Evolutionary conservation across 192 early-diverging fungal species (phyloP).

Genomic region (Geranomyces variabilis): DNA sequence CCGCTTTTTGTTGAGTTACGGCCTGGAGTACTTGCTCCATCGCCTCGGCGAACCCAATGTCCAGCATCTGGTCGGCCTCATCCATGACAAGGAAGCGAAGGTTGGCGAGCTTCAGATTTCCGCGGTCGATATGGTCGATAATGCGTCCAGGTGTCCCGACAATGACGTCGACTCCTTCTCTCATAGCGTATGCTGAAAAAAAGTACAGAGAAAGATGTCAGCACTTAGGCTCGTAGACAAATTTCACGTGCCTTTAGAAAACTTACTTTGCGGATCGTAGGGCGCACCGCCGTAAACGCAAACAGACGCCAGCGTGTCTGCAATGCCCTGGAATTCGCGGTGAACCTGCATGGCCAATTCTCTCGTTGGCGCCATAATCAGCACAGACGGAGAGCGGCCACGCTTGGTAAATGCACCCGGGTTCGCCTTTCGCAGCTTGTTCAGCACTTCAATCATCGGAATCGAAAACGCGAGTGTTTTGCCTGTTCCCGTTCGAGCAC

Average conservation of each 20-base stretch:
- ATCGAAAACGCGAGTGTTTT: conserved; percentile 95
- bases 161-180: conserved; percentile 77
- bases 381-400: conserved; percentile 73
- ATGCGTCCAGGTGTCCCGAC: conserved; percentile 96
- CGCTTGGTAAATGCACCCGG: conserved; percentile 50
- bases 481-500: conserved; percentile 96
- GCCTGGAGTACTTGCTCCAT: conserved; percentile 78
- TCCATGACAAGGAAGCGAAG: conserved; percentile 62
- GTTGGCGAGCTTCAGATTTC: conserved; percentile 70
- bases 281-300: conserved; percentile 91
- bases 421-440: conserved; percentile 53
- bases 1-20: conserved; percentile 77
- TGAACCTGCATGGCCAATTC: conserved; percentile 73
- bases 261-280: conserved; percentile 65
- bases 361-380: conserved; percentile 92
- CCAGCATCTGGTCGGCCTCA: conserved; percentile 85
- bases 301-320: conserved; percentile 58
- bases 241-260: background rate
- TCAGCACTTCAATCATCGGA: conserved; percentile 85
- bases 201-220: background rate
- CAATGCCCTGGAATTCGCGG: conserved; percentile 60
- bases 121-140: conserved; percentile 78
- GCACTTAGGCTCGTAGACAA: background rate
- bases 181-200: conserved; percentile 42
- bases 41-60: conserved; percentile 80